Evolutionary conservation across 164 flowering plant genomes (phyloP).

Genomic region (Liriodendron chinense): DNA sequence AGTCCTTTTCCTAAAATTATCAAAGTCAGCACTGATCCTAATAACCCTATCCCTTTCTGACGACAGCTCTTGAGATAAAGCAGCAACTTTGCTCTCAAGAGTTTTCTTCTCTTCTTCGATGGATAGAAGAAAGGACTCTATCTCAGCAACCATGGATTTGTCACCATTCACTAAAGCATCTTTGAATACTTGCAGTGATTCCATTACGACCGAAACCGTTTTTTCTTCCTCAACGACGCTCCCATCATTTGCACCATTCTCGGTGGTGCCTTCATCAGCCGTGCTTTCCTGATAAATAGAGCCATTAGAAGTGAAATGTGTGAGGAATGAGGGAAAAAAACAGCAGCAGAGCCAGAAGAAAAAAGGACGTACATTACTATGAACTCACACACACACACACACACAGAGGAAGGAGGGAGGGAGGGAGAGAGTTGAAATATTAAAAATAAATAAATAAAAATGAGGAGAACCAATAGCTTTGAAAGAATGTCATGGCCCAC

Average conservation of each 20-base stretch:
- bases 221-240: constrained; percentile 42
- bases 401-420: too few relatives aligned
- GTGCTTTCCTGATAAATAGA: constrained; percentile 46
- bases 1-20: constrained; percentile 90
- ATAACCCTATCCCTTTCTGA: constrained; percentile 57
- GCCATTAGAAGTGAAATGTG: constrained; percentile 10
- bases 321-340: not conserved
- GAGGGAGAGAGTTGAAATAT: too few relatives aligned
- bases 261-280: constrained; percentile 41
- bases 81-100: constrained; percentile 46
- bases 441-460: too few relatives aligned
- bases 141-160: constrained; percentile 53
- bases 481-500: too few relatives aligned
- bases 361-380: too few relatives aligned
- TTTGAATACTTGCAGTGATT: constrained; percentile 57
- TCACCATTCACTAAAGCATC: constrained; percentile 71
- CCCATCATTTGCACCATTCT: constrained; percentile 37
- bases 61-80: constrained; percentile 57
- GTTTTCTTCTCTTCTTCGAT: constrained; percentile 67
- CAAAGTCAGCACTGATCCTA: constrained; percentile 91
- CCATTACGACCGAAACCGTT: constrained; percentile 38
- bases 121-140: constrained; percentile 55
- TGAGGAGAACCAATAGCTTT: too few relatives aligned
- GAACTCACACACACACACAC: too few relatives aligned
- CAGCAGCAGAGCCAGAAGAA: too few relatives aligned